phyloP scores from a whole-genome alignment of 2,329 filamentous ascomycete species.

The Huntiella bhutanensis region DNA sequence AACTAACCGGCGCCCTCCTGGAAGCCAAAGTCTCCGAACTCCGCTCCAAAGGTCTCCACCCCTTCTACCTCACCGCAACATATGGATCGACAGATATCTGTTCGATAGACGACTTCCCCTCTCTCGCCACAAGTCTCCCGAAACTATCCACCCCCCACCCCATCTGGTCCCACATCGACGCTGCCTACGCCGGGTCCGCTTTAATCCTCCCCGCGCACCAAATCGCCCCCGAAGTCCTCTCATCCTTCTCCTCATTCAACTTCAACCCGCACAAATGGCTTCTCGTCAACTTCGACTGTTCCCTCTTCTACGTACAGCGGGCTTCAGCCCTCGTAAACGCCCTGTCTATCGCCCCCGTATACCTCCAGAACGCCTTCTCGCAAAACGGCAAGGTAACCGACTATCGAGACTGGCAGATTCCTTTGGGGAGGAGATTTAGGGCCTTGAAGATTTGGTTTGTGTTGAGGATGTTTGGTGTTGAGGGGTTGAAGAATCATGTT shows the following conservation, averaged over 20 bases:
- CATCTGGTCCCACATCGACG: conserved; percentile 87
- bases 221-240: conserved; percentile 29
- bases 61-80: conserved; percentile 71
- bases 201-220: conserved; percentile 69
- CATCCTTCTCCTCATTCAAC: conserved; percentile 69
- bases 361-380: conserved; percentile 63
- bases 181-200: conserved; percentile 76
- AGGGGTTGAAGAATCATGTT: conserved; percentile 57
- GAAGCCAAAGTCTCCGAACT: conserved; percentile 43
- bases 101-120: conserved; percentile 62
- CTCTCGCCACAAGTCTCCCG: conserved; percentile 36
- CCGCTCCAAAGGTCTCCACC: conserved; percentile 50
- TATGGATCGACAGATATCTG: conserved; percentile 80
- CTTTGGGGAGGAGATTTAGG: conserved; percentile 73
- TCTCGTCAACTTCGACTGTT: conserved; percentile 78
- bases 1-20: conserved; percentile 48
- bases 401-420: conserved; percentile 95
- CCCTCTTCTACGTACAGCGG: conserved; percentile 60
- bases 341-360: conserved; percentile 59
- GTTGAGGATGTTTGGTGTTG: conserved; percentile 60
- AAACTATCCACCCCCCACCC: conserved; percentile 19
- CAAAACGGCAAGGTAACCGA: conserved; percentile 76
- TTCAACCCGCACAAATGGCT: conserved; percentile 98
- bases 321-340: conserved; percentile 61
- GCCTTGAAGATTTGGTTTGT: conserved; percentile 93